Percentiles rank a stretch among this genome's conserved stretches.
Conservation (phyloP, 768 basidiomycete species). For the Cubamyces sp. region DNA sequence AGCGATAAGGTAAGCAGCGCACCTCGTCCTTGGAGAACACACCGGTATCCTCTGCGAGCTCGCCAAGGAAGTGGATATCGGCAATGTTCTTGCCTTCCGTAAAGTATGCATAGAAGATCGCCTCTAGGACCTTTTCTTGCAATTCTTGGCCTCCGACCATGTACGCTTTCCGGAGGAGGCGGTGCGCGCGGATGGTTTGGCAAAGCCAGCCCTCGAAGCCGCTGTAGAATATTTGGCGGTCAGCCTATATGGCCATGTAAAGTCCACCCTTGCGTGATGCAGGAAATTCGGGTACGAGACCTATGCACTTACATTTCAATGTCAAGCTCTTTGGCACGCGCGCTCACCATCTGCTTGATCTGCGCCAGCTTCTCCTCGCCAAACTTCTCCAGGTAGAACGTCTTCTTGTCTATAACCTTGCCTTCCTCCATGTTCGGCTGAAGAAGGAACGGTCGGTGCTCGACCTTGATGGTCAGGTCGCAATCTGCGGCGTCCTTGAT, state of each 20-base stretch:
- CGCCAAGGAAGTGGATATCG: constrained; percentile 59
- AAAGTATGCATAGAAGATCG: constrained; percentile 68
- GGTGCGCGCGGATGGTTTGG: constrained; percentile 72
- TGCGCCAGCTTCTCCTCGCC: constrained; percentile 42
- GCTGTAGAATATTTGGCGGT: constrained; percentile 38
- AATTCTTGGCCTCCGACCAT: constrained; percentile 59
- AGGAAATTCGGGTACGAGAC: neutral
- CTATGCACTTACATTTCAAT: constrained; percentile 46
- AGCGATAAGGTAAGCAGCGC: constrained; percentile 28
- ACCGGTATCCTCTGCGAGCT: constrained; percentile 55
- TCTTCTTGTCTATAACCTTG: constrained; percentile 34
- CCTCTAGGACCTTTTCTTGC: constrained; percentile 60
- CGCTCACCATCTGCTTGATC: constrained; percentile 37
- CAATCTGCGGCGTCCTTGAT: constrained; percentile 35
- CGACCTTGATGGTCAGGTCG: constrained; percentile 44
- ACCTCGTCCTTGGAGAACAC: constrained; percentile 68
- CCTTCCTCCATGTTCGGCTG: constrained; percentile 41
- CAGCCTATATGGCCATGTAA: neutral
- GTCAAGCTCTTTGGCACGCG: constrained; percentile 44
- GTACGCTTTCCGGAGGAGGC: constrained; percentile 72
- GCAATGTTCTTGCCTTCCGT: constrained; percentile 67
- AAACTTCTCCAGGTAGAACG: constrained; percentile 40
- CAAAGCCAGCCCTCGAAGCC: constrained; percentile 62
- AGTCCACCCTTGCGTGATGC: neutral
- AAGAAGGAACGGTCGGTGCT: constrained; percentile 52